These are phyloP conservation scores for Zygotorulaspora mrakii DNA, from an alignment of 1,139 yeast species.

Conservation along the genomic window DNA sequence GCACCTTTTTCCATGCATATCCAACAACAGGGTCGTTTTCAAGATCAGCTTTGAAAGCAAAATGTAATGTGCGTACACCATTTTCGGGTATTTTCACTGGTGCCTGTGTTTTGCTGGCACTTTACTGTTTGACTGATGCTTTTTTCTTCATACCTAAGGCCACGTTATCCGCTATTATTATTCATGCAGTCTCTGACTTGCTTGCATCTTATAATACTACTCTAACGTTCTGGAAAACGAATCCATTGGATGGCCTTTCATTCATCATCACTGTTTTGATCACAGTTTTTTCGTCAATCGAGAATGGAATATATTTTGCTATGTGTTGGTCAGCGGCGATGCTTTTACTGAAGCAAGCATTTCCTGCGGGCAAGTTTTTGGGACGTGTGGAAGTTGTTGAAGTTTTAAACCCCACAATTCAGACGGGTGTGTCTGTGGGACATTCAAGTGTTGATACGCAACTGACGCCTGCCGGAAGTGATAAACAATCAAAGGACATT, in stretches of 20 bases:
- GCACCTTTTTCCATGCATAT: conserved; percentile 87
- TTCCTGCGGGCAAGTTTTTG: conserved; percentile 76
- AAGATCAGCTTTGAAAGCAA: conserved; percentile 88
- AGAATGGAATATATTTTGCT: conserved; percentile 86
- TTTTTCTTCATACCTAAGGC: conserved; percentile 91
- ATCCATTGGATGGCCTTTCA: conserved; percentile 73
- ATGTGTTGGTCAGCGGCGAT: conserved; percentile 77
- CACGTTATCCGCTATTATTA: conserved; percentile 79
- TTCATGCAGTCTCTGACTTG: conserved; percentile 91
- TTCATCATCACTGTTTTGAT: conserved; percentile 75
- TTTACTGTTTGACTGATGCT: conserved; percentile 76
- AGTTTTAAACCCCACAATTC: conserved; percentile 54
- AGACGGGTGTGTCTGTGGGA: conserved; percentile 12
- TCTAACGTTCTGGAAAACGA: conserved; percentile 66
- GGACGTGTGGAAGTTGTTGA: conserved; percentile 73
- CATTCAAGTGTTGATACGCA: not conserved
- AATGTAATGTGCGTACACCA: conserved; percentile 94
- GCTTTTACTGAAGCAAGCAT: conserved; percentile 68
- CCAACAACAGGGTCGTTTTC: conserved; percentile 97
- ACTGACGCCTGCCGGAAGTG: conserved; percentile 7
- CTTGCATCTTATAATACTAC: conserved; percentile 69
- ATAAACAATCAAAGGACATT: not conserved
- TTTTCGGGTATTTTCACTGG: conserved; percentile 91
- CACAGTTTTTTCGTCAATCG: conserved; percentile 78
- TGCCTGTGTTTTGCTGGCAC: conserved; percentile 77